A percentile compares a stretch with the other conserved stretches of the same genome.
phyloP scores from a whole-genome alignment of 768 basidiomycete genomes.

The Suillus paluster region DNA sequence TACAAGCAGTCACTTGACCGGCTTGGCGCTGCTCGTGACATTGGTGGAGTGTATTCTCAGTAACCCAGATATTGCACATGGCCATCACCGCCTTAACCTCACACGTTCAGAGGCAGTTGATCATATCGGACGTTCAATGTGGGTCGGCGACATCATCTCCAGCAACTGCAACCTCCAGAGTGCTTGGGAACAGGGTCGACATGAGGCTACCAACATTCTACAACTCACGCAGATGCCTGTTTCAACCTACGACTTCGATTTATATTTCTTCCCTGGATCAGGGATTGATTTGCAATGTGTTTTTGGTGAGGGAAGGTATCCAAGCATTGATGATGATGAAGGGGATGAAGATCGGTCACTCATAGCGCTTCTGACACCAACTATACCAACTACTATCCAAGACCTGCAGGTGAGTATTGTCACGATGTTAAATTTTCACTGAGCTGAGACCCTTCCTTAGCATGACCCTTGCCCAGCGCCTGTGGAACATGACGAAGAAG shows the following conservation, averaged over 20 bases:
- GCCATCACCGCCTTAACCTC: conserved; percentile 6
- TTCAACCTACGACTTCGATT: too few relatives aligned
- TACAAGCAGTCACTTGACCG: conserved; percentile 9
- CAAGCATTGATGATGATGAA: background rate
- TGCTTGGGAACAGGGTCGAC: too few relatives aligned
- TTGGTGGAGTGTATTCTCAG: background rate
- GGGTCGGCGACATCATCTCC: conserved; percentile 6
- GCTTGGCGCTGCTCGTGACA: background rate
- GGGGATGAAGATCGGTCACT: background rate
- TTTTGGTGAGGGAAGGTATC: conserved; percentile 1
- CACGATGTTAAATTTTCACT: too few relatives aligned
- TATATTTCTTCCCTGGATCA: too few relatives aligned
- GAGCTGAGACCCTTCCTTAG: too few relatives aligned
- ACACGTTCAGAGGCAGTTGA: background rate
- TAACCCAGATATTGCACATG: conserved; percentile 1
- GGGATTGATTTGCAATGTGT: background rate
- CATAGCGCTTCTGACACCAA: too few relatives aligned
- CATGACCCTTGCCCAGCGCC: too few relatives aligned
- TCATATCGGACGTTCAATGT: background rate
- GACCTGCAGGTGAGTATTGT: too few relatives aligned
- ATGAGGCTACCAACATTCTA: too few relatives aligned
- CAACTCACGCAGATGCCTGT: too few relatives aligned
- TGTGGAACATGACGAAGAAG: too few relatives aligned
- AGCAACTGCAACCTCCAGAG: background rate
- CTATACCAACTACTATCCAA: too few relatives aligned